Evolutionary conservation across 208 protist species (phyloP), one percentile per base, ranked within the genome.

Genomic region (Borovskyia barvae): DNA sequence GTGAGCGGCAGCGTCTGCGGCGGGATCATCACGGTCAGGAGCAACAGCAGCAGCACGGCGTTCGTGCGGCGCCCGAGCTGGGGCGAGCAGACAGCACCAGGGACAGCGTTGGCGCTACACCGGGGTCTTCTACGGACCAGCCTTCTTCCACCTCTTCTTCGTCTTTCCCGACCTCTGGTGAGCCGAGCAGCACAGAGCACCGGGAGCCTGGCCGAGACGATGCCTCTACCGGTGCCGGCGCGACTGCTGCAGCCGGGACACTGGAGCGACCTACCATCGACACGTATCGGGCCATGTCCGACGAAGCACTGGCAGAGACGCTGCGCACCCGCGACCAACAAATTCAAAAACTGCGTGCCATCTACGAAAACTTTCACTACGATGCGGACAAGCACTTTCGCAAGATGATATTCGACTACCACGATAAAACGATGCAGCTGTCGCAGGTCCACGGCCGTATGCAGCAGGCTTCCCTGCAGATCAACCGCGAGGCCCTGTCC

Each of bases 311-410:
- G 15, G 33, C 79, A 32, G 48, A 41, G 5, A 74, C 91, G n/a
- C 69, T 91, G 32, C 66, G 50, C 19, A 72, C 53, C 15, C 82
- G 85, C 5, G 85, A 89, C 30, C 12, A 39, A 30, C 85, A 94
- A 39, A 73, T 87, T 2, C 49, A 57, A 5, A 49, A 91, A 66
- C 64, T 94, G 28, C 80, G 83, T 4, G 30, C 28, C 32, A 75
- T 94, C 30, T 94, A 94, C 69, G 80, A 90, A 53, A 76, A 64
- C 36, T 92, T 94, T 40, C 88, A 94, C 69, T 94, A 94, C 62
- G 82, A 94, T 6, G 80, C 67, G 1, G 88, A 94, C 51, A 87
- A 85, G 43, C 59, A 76, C 53, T 86, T 88, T 36, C 73, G 88
- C 19, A 85, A 80, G 46, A 92, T 88, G 75, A 72, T 92, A 45